Percentiles rank a stretch among this genome's conserved stretches.
phyloP scores from a whole-genome alignment of 2,329 filamentous ascomycete species.

The Penicillium hesseltinei region DNA sequence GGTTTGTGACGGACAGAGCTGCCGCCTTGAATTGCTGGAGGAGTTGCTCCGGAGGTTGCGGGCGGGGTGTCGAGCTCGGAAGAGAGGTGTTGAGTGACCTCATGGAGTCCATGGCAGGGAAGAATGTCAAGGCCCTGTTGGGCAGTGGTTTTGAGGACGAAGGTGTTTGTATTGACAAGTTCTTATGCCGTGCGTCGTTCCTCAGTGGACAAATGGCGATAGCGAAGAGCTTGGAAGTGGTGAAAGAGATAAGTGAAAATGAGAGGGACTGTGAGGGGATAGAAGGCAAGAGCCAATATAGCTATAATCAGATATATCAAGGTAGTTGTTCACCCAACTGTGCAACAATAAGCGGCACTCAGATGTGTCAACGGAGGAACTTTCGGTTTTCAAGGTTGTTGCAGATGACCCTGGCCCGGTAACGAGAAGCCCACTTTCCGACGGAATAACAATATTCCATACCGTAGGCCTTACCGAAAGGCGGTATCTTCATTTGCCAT shows the following conservation, averaged over 20 bases:
- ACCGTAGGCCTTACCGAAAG: not conserved
- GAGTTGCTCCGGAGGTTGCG: constrained; percentile 55
- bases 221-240: not conserved
- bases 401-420: constrained; percentile 34
- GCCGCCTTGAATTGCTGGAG: constrained; percentile 89
- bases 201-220: not conserved
- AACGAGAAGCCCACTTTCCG: constrained; percentile 39
- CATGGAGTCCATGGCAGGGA: constrained; percentile 60
- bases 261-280: not conserved
- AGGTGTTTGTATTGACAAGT: not conserved
- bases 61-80: constrained; percentile 52
- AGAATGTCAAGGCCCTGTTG: not conserved
- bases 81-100: constrained; percentile 61
- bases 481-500: constrained; percentile 6
- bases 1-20: constrained; percentile 88
- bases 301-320: not conserved
- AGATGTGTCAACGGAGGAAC: constrained; percentile 4
- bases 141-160: not conserved
- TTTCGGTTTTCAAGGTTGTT: constrained; percentile 14
- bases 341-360: constrained; percentile 10
- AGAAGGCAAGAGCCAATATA: not conserved
- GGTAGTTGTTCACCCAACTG: not conserved
- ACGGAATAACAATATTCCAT: constrained; percentile 31
- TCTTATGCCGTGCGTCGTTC: constrained; percentile 1
- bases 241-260: not conserved